A percentile compares a stretch with the other conserved stretches of the same genome.
Conservation (phyloP, 1,139 yeast species). For the Kodamaea ohmeri region DNA sequence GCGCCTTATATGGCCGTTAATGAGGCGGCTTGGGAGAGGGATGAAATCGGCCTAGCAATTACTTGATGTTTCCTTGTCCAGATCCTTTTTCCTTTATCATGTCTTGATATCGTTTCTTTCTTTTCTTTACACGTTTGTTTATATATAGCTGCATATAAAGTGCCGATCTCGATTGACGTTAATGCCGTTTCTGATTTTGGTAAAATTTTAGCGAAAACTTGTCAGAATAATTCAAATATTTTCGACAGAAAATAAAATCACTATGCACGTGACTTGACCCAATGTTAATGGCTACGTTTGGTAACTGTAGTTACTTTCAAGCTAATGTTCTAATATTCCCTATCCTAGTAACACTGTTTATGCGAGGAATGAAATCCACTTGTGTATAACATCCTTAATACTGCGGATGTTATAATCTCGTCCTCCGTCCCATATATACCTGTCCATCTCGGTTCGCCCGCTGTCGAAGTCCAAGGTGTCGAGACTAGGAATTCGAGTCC, state of each 20-base stretch:
- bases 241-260: not conserved
- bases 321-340: too few relatives aligned
- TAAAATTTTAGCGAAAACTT: constrained; percentile 1
- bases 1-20: too few relatives aligned
- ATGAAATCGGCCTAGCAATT: not conserved
- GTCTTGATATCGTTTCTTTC: too few relatives aligned
- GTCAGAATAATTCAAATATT: not conserved
- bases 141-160: too few relatives aligned
- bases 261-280: not conserved
- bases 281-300: not conserved
- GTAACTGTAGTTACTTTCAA: too few relatives aligned
- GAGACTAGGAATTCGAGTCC: constrained; percentile 57
- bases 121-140: not conserved
- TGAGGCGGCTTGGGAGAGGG: not conserved
- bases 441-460: constrained; percentile 73
- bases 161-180: too few relatives aligned
- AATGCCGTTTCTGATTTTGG: constrained; percentile 2
- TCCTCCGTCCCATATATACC: constrained; percentile 70
- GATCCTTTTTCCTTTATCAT: too few relatives aligned
- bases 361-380: constrained; percentile 38
- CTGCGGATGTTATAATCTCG: constrained; percentile 39
- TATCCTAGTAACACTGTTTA: too few relatives aligned
- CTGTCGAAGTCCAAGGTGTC: constrained; percentile 74
- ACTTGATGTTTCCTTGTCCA: not conserved
- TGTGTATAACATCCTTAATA: constrained; percentile 35